phyloP scores from a whole-genome alignment of 2,329 filamentous ascomycete genomes.

The Emergomyces africanus region DNA sequence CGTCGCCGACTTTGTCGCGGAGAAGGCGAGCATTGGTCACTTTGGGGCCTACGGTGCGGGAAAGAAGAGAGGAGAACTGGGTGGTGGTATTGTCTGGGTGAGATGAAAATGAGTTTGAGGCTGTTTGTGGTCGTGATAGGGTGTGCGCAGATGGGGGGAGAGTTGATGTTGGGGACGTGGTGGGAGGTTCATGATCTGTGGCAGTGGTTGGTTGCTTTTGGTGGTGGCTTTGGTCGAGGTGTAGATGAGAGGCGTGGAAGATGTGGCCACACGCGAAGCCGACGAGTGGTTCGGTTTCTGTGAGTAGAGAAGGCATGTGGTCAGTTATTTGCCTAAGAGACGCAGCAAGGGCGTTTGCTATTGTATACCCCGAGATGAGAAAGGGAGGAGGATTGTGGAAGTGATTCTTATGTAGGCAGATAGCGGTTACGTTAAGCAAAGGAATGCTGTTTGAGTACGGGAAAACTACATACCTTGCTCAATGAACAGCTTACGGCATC shows the following conservation, averaged over 20 bases:
- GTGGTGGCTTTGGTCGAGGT: slow-evolving; percentile 24
- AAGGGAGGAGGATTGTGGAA: too few relatives aligned
- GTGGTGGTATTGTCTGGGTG: not conserved
- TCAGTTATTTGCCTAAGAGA: not conserved
- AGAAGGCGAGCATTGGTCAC: slow-evolving; percentile 74
- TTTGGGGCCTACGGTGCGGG: slow-evolving; percentile 62
- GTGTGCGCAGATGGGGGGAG: not conserved
- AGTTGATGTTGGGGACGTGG: not conserved
- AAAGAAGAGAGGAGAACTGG: slow-evolving; percentile 11
- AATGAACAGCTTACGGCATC: slow-evolving; percentile 26
- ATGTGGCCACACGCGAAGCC: slow-evolving; percentile 58
- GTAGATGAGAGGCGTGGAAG: slow-evolving; percentile 51
- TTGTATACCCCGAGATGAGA: not conserved
- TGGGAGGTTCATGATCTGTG: slow-evolving; percentile 8
- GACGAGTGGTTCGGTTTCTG: slow-evolving; percentile 45
- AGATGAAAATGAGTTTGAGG: not conserved
- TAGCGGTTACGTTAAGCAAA: not conserved
- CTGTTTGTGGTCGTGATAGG: not conserved
- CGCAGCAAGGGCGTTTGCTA: not conserved
- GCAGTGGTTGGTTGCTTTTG: slow-evolving; percentile 10
- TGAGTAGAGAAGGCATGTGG: not conserved
- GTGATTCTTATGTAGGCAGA: not conserved
- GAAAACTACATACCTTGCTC: slow-evolving; percentile 22
- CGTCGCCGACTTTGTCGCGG: slow-evolving; percentile 48
- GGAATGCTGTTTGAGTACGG: not conserved